These are phyloP conservation scores for Meira miltonrushii DNA, from an alignment of 1,284 basidiomycete genomes.

Conservation along the genomic window DNA sequence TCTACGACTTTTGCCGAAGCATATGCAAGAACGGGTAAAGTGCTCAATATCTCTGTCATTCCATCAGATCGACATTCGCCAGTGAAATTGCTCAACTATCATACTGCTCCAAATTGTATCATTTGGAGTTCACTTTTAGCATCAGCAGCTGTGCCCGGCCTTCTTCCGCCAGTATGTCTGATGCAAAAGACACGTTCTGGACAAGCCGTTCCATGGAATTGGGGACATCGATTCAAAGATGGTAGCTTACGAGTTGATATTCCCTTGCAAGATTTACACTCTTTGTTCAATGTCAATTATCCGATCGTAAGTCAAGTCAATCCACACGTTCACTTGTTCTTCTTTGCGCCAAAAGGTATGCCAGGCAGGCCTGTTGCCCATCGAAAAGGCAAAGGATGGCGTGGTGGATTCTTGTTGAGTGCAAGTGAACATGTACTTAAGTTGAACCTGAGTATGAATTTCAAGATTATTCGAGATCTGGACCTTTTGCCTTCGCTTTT, in stretches of 20 bases:
- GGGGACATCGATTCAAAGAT: slow-evolving; percentile 61
- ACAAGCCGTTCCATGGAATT: slow-evolving; percentile 82
- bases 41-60: slow-evolving; percentile 90
- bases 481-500: slow-evolving; percentile 44
- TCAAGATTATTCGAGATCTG: slow-evolving; percentile 49
- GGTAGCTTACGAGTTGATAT: slow-evolving; percentile 68
- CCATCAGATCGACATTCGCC: slow-evolving; percentile 85
- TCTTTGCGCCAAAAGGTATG: slow-evolving; percentile 87
- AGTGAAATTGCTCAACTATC: slow-evolving; percentile 89
- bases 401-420: slow-evolving; percentile 78
- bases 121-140: slow-evolving; percentile 58
- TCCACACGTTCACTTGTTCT: slow-evolving; percentile 96
- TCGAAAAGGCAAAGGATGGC: slow-evolving; percentile 71
- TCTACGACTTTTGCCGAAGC: slow-evolving; percentile 94
- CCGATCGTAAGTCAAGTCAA: slow-evolving; percentile 94
- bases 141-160: slow-evolving; percentile 48
- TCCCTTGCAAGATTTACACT: slow-evolving; percentile 80
- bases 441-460: slow-evolving; percentile 46
- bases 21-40: slow-evolving; percentile 78
- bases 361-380: slow-evolving; percentile 90
- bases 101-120: slow-evolving; percentile 81
- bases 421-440: slow-evolving; percentile 53
- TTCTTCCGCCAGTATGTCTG: slow-evolving; percentile 64
- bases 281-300: slow-evolving; percentile 69
- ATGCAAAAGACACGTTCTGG: slow-evolving; percentile 85